Evolutionary conservation across 176 grass and related monocot genomes (phyloP), one percentile per base, ranked within the genome.

Genomic region (Aegilops bicornis): DNA sequence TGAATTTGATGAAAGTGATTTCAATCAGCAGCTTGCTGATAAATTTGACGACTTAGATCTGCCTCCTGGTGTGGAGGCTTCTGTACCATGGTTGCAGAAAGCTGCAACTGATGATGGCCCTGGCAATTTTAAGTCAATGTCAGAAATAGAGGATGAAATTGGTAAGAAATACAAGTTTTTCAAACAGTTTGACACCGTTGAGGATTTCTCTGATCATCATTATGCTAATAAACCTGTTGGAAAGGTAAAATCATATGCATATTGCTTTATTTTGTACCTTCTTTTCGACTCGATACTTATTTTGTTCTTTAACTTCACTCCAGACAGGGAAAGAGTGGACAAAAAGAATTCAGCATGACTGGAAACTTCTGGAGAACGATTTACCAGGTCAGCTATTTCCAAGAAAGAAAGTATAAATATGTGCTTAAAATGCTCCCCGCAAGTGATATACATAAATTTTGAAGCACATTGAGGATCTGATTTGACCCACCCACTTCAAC

Each of bases 281-380:
- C 47, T 80, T 88, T 36, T 10, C 2, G 20, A 50, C 23, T 84
- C 19, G 3, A 84, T 69, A 19, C 30, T 65, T 30, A 73, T 50
- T n/a, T 78, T 27, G 45, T 89, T 73, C 20, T 40, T 9, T 22
- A n/a, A 65, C 30, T 50, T 81, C 24, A 80, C 16, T 76, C 20
- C 81, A 98, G 93, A 70, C 91, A 40, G 82, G 87, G 61, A 98
- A 89, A 86, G 93, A 95, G 47, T 98, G 93, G 91, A 56, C 79
- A 54, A 98, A 95, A 85, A 87, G 86, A 82, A 92, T 98, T 70
- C 95, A 98, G 65, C 80, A 98, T 80, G 93, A 98, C 65, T 98
- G 95, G 95, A 90, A 86, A 77, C 76, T 98, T 17, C 77, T 98
- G 45, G 93, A 95, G 86, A 95, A 95, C 15, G 83, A 98, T 89